phyloP scores from a whole-genome alignment of 805 yeast genomes.

The Hanseniaspora osmophila region DNA sequence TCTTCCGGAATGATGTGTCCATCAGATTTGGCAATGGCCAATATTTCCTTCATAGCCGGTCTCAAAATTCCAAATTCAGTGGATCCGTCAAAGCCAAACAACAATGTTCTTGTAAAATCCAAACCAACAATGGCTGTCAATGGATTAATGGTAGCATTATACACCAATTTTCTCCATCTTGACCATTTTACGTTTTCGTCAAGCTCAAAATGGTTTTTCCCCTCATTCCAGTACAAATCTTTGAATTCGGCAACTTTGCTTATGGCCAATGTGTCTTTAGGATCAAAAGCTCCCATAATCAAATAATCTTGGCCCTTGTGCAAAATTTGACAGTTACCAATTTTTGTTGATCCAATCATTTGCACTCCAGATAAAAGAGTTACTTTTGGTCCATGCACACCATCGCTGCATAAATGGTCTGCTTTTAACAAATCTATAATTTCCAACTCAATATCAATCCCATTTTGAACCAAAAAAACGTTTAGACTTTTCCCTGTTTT shows the following conservation, averaged over 20 bases:
- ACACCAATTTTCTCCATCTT: conserved; percentile 55
- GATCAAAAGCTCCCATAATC: conserved; percentile 9
- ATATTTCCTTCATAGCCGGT: conserved; percentile 59
- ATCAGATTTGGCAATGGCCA: conserved; percentile 53
- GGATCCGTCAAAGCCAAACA: conserved; percentile 6
- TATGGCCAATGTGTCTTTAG: conserved; percentile 6
- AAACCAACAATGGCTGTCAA: conserved; percentile 42
- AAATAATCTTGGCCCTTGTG: conserved; percentile 8
- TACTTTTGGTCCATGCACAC: conserved; percentile 6
- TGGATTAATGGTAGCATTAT: conserved; percentile 56
- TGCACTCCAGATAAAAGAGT: conserved; percentile 8
- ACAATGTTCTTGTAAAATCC: conserved; percentile 5
- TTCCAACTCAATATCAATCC: conserved; percentile 45
- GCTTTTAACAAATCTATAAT: conserved; percentile 22
- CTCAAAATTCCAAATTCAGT: conserved; percentile 50
- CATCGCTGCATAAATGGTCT: conserved; percentile 5
- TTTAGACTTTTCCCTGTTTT: conserved; percentile 21
- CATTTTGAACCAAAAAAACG: conserved; percentile 50
- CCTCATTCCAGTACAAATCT: conserved; percentile 8
- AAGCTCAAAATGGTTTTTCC: conserved; percentile 9
- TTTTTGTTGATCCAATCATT: conserved; percentile 11
- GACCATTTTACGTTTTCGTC: conserved; percentile 19
- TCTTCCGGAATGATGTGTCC: conserved; percentile 40
- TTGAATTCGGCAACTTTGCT: conserved; percentile 5
- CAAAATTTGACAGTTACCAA: conserved; percentile 8